Evolutionary conservation across 306 rosid genomes (phyloP).

Genomic region (Trifolium subterraneum): DNA sequence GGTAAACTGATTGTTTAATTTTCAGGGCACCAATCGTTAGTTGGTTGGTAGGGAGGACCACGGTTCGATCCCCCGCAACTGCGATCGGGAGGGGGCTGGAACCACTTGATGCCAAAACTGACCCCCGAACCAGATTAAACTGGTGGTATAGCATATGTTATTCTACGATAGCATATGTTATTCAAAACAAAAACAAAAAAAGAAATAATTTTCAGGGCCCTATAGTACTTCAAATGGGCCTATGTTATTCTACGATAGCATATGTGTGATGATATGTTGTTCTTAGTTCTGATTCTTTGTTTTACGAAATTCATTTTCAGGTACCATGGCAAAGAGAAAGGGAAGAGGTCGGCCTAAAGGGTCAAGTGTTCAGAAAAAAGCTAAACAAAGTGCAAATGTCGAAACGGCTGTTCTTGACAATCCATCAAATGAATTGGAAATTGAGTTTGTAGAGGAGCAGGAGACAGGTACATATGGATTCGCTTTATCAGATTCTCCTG

Average conservation of each 20-base stretch:
- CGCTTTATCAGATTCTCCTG: neutral
- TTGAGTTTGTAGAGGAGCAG: constrained; percentile 32
- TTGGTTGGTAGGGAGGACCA: no score
- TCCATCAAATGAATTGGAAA: constrained; percentile 12
- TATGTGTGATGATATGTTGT: constrained; percentile 4
- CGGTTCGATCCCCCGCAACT: no score
- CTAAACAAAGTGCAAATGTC: constrained; percentile 20
- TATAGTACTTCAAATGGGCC: neutral
- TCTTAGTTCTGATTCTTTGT: neutral
- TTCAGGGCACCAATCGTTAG: neutral
- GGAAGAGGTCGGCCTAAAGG: constrained; percentile 42
- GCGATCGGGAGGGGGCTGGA: no score
- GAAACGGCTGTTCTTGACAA: constrained; percentile 5
- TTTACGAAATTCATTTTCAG: neutral
- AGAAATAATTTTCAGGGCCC: neutral
- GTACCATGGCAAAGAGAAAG: constrained; percentile 44
- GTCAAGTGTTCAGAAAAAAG: constrained; percentile 23
- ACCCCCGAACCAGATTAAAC: no score
- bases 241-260: neutral
- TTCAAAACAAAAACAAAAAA: no score
- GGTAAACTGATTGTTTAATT: neutral
- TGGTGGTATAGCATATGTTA: no score
- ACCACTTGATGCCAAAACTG: no score
- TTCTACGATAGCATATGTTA: no score
- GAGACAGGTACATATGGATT: constrained; percentile 36